phyloP scores from a whole-genome alignment of 1,139 yeast genomes.

The Eremothecium coryli region DNA sequence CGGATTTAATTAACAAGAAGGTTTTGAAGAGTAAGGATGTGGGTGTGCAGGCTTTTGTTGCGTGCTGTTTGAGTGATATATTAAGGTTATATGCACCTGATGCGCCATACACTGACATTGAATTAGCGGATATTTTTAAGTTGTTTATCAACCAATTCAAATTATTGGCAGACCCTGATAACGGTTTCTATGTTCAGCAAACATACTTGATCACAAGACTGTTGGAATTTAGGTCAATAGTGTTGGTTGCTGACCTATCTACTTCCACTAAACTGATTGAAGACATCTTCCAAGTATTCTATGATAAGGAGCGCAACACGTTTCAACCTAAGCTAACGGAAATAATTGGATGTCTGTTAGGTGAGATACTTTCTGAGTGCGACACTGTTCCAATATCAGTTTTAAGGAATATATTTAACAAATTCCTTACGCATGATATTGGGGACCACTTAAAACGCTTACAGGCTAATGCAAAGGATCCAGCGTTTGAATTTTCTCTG shows the following conservation, averaged over 20 bases:
- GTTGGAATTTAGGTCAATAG: conserved; percentile 73
- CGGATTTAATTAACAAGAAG: conserved; percentile 49
- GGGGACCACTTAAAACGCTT: conserved; percentile 29
- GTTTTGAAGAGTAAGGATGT: conserved; percentile 51
- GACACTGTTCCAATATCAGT: conserved; percentile 59
- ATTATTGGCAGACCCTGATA: conserved; percentile 47
- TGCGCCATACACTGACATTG: conserved; percentile 70
- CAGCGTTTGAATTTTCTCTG: conserved; percentile 60
- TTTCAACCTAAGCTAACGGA: conserved; percentile 43
- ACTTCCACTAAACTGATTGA: conserved; percentile 49
- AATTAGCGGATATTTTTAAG: conserved; percentile 54
- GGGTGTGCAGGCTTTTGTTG: conserved; percentile 63
- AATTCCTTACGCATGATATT: conserved; percentile 30
- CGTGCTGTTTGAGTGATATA: conserved; percentile 71
- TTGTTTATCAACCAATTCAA: conserved; percentile 56
- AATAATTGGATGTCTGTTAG: conserved; percentile 55
- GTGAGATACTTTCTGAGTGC: conserved; percentile 70
- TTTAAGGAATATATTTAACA: conserved; percentile 48
- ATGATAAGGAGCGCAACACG: conserved; percentile 37
- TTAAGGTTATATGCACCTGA: conserved; percentile 79
- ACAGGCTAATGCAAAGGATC: conserved; percentile 32
- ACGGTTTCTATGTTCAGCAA: conserved; percentile 59
- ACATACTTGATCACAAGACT: conserved; percentile 58
- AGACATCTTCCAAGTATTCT: conserved; percentile 52
- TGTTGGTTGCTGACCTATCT: conserved; percentile 67